Base-by-base conservation (phyloP, 805 yeast species). In the Danielozyma ontarioensis region DNA sequence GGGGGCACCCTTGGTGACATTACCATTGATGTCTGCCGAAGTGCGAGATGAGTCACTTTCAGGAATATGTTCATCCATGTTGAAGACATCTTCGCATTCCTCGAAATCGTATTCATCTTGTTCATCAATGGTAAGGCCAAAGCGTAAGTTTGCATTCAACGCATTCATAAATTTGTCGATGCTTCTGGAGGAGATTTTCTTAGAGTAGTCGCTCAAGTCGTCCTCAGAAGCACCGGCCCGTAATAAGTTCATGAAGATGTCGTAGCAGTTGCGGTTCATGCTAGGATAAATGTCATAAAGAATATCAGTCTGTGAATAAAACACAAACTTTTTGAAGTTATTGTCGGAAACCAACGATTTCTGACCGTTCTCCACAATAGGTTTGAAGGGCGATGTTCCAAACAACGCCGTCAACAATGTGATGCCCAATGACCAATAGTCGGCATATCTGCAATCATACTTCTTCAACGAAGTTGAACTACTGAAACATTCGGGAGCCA, bases 351-450 rank as follows among this genome's bases (percentile, higher is more conserved):
- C 50, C 27, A 24, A 18, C 2, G 36, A 28, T 11, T 27, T 31
- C 10, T 31, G 34, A 16, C 31, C 28, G 17, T 29, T 28, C 26
- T 31, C 28, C 12, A 34, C 29, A 17, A 44, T 36, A 26, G 68
- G 64, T 42, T 70, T 64, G 55, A 75, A 74, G 2, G 79, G 79
- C 31, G 75, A 57, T 25, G 67, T 68, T 13, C 78, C 78, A 50
- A 73, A 74, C 28, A 74, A 55, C 3, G 74, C 57, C 31, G 70
- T 70, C 36, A 74, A 50, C 17, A 75, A 38, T 2, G 78, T 72
- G 33, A 74, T 59, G 3, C 77, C 80, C 37, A 71, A 51, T 2
- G 78, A 72, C 79, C 79, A 74, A 43, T 61, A 58, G 55, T 75
- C 80, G n/a, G 75, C 68, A 28, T 51, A 57, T 35, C 55, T 58